Evolutionary conservation across 345 rosid genomes (phyloP), one percentile per base, ranked within the genome.

Genomic region (Murraya paniculata): DNA sequence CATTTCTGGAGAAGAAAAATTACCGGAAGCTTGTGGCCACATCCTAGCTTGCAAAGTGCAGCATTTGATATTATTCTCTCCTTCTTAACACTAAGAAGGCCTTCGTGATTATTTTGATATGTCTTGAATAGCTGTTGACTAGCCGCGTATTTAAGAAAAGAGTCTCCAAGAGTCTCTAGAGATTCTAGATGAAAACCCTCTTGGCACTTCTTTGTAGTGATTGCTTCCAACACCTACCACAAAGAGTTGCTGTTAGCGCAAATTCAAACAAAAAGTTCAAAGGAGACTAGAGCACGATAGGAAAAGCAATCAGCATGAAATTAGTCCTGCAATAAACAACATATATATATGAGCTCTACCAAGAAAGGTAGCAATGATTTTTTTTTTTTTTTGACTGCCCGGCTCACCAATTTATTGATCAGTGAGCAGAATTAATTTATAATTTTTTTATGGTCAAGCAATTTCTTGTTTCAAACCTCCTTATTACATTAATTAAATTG

Each of bases 81-180:
- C 84, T 86, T 96, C 83, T 84, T 87, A 45, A 82, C 13, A 83
- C 94, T 96, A 13, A 94, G 92, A 82, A 92, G 88, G 78, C 99
- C 99, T 74, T 91, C 98, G 14, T 96, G 97, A 68, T 82, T 79
- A 84, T 75, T 85, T 72, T 75, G 85, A 77, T 81, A 57, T 0
- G 80, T 73, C 76, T 88, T 89, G 64, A 94, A 96, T 28, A 96
- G 86, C 22, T 96, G 92, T 78, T 91, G 92, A 81, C 97, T 81
- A 53, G 79, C 88, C 45, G 94, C 95, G 80, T 94, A 96, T 79
- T 96, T 96, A 9, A 96, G 89, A 77, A 96, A 94, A 58, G 98
- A 92, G 80, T 96, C 99, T 3, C 99, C 99, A 22, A 96, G 94
- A 39, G 98, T 91, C 87, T 92, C 98, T 27, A 96, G 83, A 55